Percentiles rank a stretch among this genome's conserved stretches.
These are phyloP conservation scores for Spinacia oleracea DNA, from an alignment of 179 eudicot genomes.

Conservation along the genomic window DNA sequence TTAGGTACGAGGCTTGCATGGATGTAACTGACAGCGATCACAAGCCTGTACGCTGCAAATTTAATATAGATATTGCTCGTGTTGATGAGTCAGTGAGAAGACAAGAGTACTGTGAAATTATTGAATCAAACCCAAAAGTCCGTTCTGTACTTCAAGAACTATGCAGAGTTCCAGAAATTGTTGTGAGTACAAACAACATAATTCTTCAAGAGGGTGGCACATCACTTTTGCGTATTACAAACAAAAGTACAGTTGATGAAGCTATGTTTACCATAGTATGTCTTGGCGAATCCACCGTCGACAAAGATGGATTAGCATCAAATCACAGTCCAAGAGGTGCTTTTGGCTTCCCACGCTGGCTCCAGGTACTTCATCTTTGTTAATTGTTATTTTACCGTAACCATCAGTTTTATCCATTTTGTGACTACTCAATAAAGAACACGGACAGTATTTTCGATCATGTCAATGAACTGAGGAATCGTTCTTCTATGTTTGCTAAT, in stretches of 20 bases:
- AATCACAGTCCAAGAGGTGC: conserved; percentile 78
- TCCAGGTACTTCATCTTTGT: conserved; percentile 59
- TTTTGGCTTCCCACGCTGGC: conserved; percentile 96
- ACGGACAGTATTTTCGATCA: background rate
- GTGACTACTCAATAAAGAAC: background rate
- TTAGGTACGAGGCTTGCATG: conserved; percentile 98
- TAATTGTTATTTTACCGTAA: background rate
- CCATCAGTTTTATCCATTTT: background rate
- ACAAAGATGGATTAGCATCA: conserved; percentile 64
- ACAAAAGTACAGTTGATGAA: conserved; percentile 55
- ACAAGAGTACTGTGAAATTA: conserved; percentile 83
- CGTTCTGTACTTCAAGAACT: conserved; percentile 50
- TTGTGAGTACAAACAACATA: conserved; percentile 87
- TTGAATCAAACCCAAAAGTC: conserved; percentile 60
- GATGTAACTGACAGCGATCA: conserved; percentile 99
- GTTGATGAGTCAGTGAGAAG: conserved; percentile 86
- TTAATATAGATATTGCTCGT: conserved; percentile 78
- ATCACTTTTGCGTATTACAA: conserved; percentile 78
- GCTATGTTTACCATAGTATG: conserved; percentile 72
- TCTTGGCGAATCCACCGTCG: conserved; percentile 72
- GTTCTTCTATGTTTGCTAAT: background rate
- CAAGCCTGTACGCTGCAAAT: conserved; percentile 94
- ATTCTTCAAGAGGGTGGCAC: conserved; percentile 83
- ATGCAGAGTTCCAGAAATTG: conserved; percentile 70
- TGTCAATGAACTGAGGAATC: background rate